Percentiles rank a stretch among this genome's conserved stretches.
These are phyloP conservation scores for Geotrichum macrosporum DNA, from an alignment of 1,139 yeast species.

Conservation along the genomic window DNA sequence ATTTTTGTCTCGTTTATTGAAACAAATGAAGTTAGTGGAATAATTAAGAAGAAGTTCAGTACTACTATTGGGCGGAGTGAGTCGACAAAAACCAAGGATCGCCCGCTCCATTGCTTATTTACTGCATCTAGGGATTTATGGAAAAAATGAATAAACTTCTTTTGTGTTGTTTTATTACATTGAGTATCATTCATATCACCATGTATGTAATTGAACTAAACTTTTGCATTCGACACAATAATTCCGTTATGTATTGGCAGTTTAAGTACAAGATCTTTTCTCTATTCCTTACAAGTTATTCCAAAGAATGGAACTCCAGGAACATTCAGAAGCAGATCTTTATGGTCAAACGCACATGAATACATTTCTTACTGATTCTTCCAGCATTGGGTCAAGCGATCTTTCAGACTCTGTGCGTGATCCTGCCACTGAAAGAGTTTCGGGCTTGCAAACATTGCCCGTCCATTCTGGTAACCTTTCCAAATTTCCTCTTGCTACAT, in stretches of 20 bases:
- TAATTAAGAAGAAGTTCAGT: no score
- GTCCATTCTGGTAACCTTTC: constrained; percentile 11
- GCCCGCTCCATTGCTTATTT: no score
- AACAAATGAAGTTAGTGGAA: no score
- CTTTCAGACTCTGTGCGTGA: neutral
- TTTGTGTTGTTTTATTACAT: neutral
- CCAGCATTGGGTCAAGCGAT: neutral
- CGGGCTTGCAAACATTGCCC: neutral
- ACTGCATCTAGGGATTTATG: constrained; percentile 24
- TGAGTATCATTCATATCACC: neutral
- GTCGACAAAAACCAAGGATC: no score
- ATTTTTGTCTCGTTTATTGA: no score
- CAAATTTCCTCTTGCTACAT: constrained; percentile 7
- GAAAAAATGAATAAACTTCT: constrained; percentile 4
- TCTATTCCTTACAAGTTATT: neutral
- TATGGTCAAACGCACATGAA: neutral
- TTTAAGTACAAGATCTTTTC: neutral
- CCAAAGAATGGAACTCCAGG: neutral
- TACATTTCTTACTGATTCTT: neutral
- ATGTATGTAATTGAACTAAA: constrained; percentile 6
- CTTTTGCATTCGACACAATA: constrained; percentile 1
- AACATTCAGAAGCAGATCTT: neutral
- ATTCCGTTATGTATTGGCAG: neutral
- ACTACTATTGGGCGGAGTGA: no score
- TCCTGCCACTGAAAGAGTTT: neutral